phyloP scores from a whole-genome alignment of 2,329 filamentous ascomycete genomes.

The Herpotrichia juniperi region DNA sequence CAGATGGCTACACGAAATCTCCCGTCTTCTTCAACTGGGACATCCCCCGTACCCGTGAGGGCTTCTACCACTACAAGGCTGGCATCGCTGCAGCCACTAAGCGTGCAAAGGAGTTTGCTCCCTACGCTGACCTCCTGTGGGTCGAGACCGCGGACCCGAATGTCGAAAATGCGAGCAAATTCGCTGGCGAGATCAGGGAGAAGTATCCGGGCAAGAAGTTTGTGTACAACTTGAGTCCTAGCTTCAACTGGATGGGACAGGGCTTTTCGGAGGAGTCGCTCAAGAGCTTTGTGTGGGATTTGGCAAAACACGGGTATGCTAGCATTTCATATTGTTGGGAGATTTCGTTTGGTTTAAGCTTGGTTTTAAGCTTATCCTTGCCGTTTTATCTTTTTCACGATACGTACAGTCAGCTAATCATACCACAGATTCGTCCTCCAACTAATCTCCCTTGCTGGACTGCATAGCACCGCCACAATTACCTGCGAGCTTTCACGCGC shows the following conservation, averaged over 20 bases:
- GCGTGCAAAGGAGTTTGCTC: constrained; percentile 87
- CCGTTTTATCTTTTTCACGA: background rate
- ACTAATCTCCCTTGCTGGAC: constrained; percentile 67
- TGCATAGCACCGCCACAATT: constrained; percentile 69
- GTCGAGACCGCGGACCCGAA: constrained; percentile 92
- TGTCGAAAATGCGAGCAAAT: constrained; percentile 75
- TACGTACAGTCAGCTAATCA: constrained; percentile 15
- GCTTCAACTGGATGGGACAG: constrained; percentile 98
- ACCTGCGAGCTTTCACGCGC: constrained; percentile 76
- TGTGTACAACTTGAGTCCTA: constrained; percentile 95
- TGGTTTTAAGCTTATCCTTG: no score
- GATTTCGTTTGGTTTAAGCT: no score
- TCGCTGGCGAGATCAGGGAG: constrained; percentile 76
- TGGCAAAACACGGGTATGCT: constrained; percentile 78
- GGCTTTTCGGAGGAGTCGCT: constrained; percentile 84
- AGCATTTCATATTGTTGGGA: background rate
- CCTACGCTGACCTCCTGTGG: constrained; percentile 95
- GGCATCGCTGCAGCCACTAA: constrained; percentile 89
- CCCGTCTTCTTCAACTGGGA: constrained; percentile 89
- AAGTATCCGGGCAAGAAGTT: constrained; percentile 80
- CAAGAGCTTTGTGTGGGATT: constrained; percentile 94
- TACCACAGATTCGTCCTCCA: constrained; percentile 63
- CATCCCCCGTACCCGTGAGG: constrained; percentile 88
- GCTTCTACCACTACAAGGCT: constrained; percentile 87
- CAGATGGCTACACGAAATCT: constrained; percentile 68